Conservation (phyloP, 768 basidiomycete genomes). For the Boletus rubroflammeus region DNA sequence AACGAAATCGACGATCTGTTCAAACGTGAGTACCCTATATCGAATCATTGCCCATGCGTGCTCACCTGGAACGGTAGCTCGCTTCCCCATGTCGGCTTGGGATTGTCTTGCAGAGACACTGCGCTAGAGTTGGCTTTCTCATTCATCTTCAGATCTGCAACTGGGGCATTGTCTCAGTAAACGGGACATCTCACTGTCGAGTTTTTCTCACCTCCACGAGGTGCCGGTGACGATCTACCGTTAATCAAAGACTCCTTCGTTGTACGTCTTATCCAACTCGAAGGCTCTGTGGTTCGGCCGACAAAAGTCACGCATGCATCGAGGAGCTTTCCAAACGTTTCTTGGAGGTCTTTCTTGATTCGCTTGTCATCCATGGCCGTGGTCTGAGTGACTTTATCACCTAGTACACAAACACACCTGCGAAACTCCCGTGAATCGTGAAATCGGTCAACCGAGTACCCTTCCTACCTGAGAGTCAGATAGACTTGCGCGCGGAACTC, state of each 20-base stretch:
- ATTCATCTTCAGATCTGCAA: slow-evolving; percentile 46
- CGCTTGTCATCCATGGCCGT: slow-evolving; percentile 88
- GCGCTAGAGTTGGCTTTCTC: slow-evolving; percentile 55
- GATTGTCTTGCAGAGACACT: slow-evolving; percentile 35
- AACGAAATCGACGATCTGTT: slow-evolving; percentile 69
- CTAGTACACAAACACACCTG: slow-evolving; percentile 74
- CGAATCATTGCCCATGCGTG: slow-evolving; percentile 14
- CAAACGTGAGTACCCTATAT: slow-evolving; percentile 4
- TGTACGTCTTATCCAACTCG: slow-evolving; percentile 73
- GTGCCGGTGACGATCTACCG: slow-evolving; percentile 69
- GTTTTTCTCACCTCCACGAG: slow-evolving; percentile 44
- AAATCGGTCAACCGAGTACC: neutral
- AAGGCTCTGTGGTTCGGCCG: slow-evolving; percentile 68
- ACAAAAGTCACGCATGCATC: slow-evolving; percentile 75
- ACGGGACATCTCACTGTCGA: neutral
- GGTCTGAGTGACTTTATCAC: slow-evolving; percentile 84
- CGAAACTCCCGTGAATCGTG: slow-evolving; percentile 6
- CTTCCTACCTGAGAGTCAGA: slow-evolving; percentile 62
- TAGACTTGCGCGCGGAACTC: slow-evolving; percentile 73
- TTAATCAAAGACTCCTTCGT: slow-evolving; percentile 63
- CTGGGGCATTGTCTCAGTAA: slow-evolving; percentile 6
- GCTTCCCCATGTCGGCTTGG: slow-evolving; percentile 26
- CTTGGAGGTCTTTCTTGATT: slow-evolving; percentile 88
- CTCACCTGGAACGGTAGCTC: slow-evolving; percentile 30
- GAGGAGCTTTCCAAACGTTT: slow-evolving; percentile 80